Evolutionary conservation across 352 stramenopile genomes (phyloP).

Genomic region (Phytophthora cactorum): DNA sequence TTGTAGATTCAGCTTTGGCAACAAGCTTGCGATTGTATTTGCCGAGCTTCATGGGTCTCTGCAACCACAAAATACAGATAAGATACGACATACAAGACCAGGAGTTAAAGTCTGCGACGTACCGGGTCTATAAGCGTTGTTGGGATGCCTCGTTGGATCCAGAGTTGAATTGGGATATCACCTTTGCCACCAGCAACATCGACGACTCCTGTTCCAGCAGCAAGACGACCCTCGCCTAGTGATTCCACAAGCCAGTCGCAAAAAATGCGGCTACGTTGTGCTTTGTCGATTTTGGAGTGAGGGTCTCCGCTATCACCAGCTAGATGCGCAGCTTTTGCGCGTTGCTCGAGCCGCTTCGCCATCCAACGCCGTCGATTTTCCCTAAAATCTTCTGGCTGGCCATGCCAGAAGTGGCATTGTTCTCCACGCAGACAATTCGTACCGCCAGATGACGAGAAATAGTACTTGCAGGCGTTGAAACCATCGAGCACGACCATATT

Average conservation of each 20-base stretch:
- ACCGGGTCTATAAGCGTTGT: conserved; percentile 89
- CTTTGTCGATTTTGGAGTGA: conserved; percentile 75
- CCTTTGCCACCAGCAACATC: conserved; percentile 90
- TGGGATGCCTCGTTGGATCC: conserved; percentile 74
- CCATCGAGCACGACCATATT: conserved; percentile 84
- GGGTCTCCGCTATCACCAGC: conserved; percentile 70
- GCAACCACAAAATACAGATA: conserved; percentile 1
- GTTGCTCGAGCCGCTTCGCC: conserved; percentile 65
- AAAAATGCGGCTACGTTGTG: conserved; percentile 76
- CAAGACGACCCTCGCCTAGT: conserved; percentile 53
- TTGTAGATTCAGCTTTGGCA: conserved; percentile 31
- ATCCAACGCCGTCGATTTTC: conserved; percentile 75
- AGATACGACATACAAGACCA: background rate
- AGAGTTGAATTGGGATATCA: conserved; percentile 87
- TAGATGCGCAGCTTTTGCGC: conserved; percentile 57
- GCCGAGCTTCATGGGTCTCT: conserved; percentile 81
- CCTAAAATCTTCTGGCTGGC: conserved; percentile 60
- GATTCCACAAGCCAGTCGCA: conserved; percentile 82
- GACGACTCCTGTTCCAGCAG: conserved; percentile 72
- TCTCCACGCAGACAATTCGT: conserved; percentile 70
- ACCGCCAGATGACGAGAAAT: conserved; percentile 73
- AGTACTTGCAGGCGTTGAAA: conserved; percentile 88
- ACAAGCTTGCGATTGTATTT: conserved; percentile 80
- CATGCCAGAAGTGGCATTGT: conserved; percentile 86
- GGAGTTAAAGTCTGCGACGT: conserved; percentile 14